A percentile compares a stretch with the other conserved stretches of the same genome.
phyloP scores from a whole-genome alignment of 495 filamentous ascomycete genomes.

The Talaromyces liani region DNA sequence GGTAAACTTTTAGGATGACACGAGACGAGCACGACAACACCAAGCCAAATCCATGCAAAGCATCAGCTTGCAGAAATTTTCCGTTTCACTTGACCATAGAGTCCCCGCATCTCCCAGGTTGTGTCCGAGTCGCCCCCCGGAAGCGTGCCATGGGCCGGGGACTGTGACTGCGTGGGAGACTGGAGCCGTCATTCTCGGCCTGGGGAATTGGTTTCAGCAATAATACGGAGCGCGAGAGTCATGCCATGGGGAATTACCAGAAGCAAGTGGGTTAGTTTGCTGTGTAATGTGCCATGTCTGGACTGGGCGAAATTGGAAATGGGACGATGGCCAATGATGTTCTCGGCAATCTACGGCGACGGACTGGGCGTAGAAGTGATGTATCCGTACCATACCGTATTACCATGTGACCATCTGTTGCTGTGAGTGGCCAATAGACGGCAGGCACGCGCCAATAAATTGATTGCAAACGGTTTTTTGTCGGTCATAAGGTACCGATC shows the following conservation, averaged over 20 bases:
- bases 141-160: constrained; percentile 8
- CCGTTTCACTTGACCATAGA: not conserved
- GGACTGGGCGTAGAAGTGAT: not conserved
- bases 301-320: constrained; percentile 1
- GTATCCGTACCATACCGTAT: not conserved
- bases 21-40: not conserved
- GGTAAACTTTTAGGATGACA: not conserved
- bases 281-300: not conserved
- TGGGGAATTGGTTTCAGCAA: not conserved
- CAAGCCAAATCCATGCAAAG: not conserved
- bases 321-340: constrained; percentile 1
- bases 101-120: not conserved
- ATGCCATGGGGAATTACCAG: not conserved
- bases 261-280: not conserved
- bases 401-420: not conserved
- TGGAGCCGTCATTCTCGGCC: constrained; percentile 4
- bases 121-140: not conserved
- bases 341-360: constrained; percentile 1
- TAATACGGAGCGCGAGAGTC: not conserved
- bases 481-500: not conserved
- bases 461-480: not conserved
- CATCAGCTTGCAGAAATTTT: not conserved
- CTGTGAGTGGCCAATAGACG: no score
- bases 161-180: not conserved
- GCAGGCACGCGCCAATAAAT: no score